Conservation (phyloP, 495 filamentous ascomycete species). For the Clavariopsis aquatica region DNA sequence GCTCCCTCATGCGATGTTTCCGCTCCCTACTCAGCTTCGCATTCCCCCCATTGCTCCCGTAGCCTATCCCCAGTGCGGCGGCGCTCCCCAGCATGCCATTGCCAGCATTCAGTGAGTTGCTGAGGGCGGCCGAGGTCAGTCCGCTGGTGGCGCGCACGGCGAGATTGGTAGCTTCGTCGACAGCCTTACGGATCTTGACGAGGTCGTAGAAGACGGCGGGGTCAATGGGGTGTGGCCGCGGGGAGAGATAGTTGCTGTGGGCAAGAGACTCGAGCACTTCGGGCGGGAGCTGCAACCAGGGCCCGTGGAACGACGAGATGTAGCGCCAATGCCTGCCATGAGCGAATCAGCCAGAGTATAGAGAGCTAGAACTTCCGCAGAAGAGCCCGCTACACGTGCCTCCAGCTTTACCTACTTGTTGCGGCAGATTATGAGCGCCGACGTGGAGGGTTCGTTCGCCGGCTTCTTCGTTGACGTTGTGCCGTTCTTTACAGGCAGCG, state of each 20-base stretch:
- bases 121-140: conserved; percentile 58
- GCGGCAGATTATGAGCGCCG: conserved; percentile 67
- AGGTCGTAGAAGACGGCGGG: conserved; percentile 80
- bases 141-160: conserved; percentile 74
- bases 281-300: conserved; percentile 82
- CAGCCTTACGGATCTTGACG: conserved; percentile 72
- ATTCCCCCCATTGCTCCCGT: conserved; percentile 57
- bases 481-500: conserved; percentile 9
- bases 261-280: conserved; percentile 78
- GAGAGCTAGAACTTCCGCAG: conserved; percentile 3
- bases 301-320: conserved; percentile 80
- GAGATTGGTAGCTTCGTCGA: conserved; percentile 75
- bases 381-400: conserved; percentile 25
- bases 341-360: not conserved
- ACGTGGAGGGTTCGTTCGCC: conserved; percentile 48
- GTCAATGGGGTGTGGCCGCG: conserved; percentile 73
- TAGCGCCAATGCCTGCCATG: conserved; percentile 71
- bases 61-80: conserved; percentile 61
- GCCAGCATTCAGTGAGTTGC: conserved; percentile 55
- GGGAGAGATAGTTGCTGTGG: conserved; percentile 73
- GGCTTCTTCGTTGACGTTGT: conserved; percentile 35
- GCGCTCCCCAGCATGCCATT: conserved; percentile 56
- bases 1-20: conserved; percentile 72
- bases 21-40: conserved; percentile 71
- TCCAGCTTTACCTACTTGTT: conserved; percentile 61